Conservation (phyloP, 495 filamentous ascomycete species). For the Pyrenula massariospora region DNA sequence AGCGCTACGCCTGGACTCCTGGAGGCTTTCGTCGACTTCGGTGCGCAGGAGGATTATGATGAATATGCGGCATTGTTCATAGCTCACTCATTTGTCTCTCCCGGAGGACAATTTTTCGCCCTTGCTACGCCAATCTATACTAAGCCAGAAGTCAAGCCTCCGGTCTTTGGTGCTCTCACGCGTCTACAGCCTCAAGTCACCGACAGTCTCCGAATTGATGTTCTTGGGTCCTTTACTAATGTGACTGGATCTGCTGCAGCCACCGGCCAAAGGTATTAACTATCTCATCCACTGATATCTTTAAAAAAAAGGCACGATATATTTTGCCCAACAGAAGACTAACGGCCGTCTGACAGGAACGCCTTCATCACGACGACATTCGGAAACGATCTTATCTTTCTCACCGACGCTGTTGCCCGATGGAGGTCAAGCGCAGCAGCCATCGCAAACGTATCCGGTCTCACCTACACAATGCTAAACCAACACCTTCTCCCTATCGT, state of each 20-base stretch:
- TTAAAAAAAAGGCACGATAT: background rate
- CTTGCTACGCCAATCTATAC: conserved; percentile 13
- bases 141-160: conserved; percentile 13
- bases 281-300: background rate
- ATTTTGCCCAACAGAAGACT: conserved; percentile 1
- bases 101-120: background rate
- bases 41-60: conserved; percentile 8
- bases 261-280: too few species aligned
- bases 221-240: too few species aligned
- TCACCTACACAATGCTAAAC: conserved; percentile 12
- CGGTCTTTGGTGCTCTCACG: conserved; percentile 16
- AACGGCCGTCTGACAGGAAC: too few species aligned
- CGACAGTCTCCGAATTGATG: too few species aligned
- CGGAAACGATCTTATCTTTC: too few species aligned
- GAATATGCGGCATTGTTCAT: conserved; percentile 15
- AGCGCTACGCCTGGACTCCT: conserved; percentile 2
- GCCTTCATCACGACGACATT: too few species aligned
- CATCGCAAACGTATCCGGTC: conserved; percentile 6
- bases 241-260: too few species aligned
- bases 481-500: conserved; percentile 14
- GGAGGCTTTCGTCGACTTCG: conserved; percentile 7
- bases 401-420: conserved; percentile 8
- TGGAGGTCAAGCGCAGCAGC: conserved; percentile 6
- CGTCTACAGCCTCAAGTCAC: conserved; percentile 12
- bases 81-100: conserved; percentile 8